Conservation (phyloP, 805 yeast species). For the Kluyveromyces nonfermentans region DNA sequence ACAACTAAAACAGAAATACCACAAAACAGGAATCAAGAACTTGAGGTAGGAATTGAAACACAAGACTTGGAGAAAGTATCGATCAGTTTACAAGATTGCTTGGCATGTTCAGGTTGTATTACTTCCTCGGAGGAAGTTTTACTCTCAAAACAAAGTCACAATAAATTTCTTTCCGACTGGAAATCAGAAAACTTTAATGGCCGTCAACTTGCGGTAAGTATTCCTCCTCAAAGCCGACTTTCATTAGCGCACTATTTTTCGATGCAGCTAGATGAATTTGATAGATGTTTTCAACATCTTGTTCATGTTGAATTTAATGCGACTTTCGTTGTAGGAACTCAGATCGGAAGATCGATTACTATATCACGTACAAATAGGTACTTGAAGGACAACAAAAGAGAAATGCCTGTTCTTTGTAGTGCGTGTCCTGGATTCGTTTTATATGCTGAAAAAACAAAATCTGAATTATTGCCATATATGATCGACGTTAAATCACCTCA, state of each 20-base stretch:
- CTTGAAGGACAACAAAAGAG: conserved; percentile 14
- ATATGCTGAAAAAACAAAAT: conserved; percentile 93
- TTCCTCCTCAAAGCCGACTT: conserved; percentile 80
- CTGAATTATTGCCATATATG: conserved; percentile 61
- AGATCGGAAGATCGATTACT: conserved; percentile 66
- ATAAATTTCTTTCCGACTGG: conserved; percentile 59
- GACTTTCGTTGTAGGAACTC: conserved; percentile 70
- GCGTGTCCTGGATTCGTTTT: conserved; percentile 96
- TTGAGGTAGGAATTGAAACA: conserved; percentile 59
- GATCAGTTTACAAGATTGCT: conserved; percentile 82
- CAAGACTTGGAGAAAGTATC: conserved; percentile 65
- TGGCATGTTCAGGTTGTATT: conserved; percentile 95
- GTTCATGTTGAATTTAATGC: conserved; percentile 54
- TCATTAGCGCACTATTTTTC: conserved; percentile 64
- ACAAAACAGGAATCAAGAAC: conserved; percentile 26
- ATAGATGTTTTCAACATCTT: conserved; percentile 48
- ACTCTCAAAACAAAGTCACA: conserved; percentile 83
- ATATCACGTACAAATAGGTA: conserved; percentile 42
- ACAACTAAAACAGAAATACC: conserved; percentile 44
- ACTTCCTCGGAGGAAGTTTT: conserved; percentile 95
- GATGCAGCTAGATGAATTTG: conserved; percentile 46
- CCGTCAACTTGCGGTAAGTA: conserved; percentile 53
- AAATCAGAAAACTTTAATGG: conserved; percentile 16
- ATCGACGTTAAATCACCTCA: conserved; percentile 83
- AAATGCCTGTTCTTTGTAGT: conserved; percentile 52